These are phyloP conservation scores for Phlegmacium glaucopus DNA, from an alignment of 768 basidiomycete species.

Conservation along the genomic window DNA sequence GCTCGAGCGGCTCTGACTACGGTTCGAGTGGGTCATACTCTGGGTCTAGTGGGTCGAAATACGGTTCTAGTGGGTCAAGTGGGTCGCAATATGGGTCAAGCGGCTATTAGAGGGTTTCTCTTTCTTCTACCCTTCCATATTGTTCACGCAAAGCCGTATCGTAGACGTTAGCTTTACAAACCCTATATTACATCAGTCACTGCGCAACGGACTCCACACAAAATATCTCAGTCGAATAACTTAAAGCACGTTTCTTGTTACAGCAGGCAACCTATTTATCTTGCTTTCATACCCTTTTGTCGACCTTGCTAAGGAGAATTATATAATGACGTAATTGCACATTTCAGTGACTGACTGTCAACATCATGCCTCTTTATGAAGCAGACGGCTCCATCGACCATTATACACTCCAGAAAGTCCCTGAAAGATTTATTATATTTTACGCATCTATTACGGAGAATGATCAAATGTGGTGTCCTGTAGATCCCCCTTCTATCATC, in stretches of 20 bases:
- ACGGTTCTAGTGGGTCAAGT: slow-evolving; percentile 17
- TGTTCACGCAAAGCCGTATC: no score
- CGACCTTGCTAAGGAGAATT: no score
- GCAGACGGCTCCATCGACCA: slow-evolving; percentile 34
- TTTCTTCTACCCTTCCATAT: no score
- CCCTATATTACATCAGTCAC: no score
- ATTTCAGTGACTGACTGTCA: slow-evolving; percentile 2
- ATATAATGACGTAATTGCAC: slow-evolving; percentile 6
- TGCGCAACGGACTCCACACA: no score
- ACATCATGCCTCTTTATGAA: slow-evolving; percentile 49
- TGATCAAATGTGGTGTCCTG: slow-evolving; percentile 70
- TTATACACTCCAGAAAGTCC: slow-evolving; percentile 32
- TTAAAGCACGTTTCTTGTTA: no score
- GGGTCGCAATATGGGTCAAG: slow-evolving; percentile 10
- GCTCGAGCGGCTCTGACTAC: slow-evolving; percentile 21
- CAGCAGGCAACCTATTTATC: no score
- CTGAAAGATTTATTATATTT: slow-evolving; percentile 63
- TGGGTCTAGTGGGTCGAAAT: not conserved
- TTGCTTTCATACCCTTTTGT: no score
- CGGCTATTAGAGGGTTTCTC: slow-evolving; percentile 2
- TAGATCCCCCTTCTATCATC: slow-evolving; percentile 30
- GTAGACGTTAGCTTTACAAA: no score
- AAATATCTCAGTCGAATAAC: no score
- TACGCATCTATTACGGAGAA: slow-evolving; percentile 58
- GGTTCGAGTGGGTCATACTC: slow-evolving; percentile 1